These are phyloP conservation scores for Fusarium nodosum DNA, from an alignment of 2,329 filamentous ascomycete species.

Conservation along the genomic window DNA sequence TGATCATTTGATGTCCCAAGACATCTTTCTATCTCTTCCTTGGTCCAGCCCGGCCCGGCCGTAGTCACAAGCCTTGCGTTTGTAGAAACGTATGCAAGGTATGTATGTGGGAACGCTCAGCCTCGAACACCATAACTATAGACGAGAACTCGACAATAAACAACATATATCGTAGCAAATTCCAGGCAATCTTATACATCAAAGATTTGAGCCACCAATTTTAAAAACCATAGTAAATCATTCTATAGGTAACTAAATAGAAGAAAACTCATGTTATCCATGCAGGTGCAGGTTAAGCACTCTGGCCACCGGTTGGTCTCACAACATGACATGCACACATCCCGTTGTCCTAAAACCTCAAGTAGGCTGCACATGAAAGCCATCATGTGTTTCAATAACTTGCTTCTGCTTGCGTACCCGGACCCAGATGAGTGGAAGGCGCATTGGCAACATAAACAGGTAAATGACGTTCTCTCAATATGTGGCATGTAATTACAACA, in stretches of 20 bases:
- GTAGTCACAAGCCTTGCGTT: neutral
- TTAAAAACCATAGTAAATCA: neutral
- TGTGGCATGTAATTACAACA: conserved; percentile 36
- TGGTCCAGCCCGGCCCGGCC: neutral
- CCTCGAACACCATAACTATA: neutral
- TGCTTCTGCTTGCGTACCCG: conserved; percentile 10
- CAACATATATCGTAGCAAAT: neutral
- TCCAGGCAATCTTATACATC: neutral
- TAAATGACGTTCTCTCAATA: conserved; percentile 17
- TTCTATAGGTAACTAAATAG: too few relatives aligned
- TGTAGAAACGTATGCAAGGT: neutral
- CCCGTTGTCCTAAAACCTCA: neutral
- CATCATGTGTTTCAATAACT: neutral
- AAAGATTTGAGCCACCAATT: neutral
- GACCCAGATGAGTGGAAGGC: neutral
- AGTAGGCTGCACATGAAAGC: neutral
- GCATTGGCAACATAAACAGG: neutral
- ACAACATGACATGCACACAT: neutral
- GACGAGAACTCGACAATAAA: neutral
- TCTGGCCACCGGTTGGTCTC: neutral
- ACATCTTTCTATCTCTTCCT: neutral
- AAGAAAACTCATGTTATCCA: neutral
- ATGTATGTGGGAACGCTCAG: neutral
- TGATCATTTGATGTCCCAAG: neutral
- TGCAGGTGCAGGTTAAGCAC: neutral